Percentiles rank a stretch among this genome's conserved stretches.
Conservation (phyloP, 768 basidiomycete species). For the Pulveroboletus sp. region DNA sequence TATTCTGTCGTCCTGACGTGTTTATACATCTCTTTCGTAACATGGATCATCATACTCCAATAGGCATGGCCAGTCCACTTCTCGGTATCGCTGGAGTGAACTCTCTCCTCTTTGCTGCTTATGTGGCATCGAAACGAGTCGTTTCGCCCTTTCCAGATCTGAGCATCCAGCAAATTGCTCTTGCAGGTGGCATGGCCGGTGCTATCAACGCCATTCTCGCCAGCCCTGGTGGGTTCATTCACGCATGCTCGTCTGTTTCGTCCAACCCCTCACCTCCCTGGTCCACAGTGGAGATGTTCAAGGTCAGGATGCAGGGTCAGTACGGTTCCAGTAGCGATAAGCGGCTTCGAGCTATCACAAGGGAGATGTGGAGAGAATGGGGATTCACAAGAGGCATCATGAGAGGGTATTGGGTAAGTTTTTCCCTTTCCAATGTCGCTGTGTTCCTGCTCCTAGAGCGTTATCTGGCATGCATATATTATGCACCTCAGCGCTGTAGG, state of each 20-base stretch:
- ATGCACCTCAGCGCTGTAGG: not conserved
- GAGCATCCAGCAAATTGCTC: conserved; percentile 71
- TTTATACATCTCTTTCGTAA: not conserved
- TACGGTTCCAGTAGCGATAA: conserved; percentile 82
- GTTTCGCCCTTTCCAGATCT: conserved; percentile 88
- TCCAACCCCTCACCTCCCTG: not conserved
- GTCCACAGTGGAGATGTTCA: conserved; percentile 88
- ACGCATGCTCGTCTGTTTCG: not conserved
- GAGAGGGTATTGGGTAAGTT: conserved; percentile 89
- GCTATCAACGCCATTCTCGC: conserved; percentile 87
- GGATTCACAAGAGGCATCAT: conserved; percentile 87
- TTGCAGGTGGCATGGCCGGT: conserved; percentile 90
- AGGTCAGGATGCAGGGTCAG: conserved; percentile 96
- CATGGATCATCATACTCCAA: too few relatives aligned
- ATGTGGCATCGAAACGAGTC: conserved; percentile 73
- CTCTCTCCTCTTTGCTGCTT: conserved; percentile 90
- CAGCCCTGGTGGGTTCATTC: conserved; percentile 62
- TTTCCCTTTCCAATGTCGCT: conserved; percentile 7
- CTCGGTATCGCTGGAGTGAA: conserved; percentile 94
- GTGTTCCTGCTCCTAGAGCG: not conserved
- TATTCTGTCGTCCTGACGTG: not conserved
- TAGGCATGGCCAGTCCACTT: conserved; percentile 84
- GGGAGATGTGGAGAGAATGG: conserved; percentile 83
- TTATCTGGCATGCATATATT: not conserved
- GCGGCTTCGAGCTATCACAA: conserved; percentile 61